Evolutionary conservation across 306 rosid species (phyloP), one percentile per base, ranked within the genome.

Genomic region (Luffa acutangula): DNA sequence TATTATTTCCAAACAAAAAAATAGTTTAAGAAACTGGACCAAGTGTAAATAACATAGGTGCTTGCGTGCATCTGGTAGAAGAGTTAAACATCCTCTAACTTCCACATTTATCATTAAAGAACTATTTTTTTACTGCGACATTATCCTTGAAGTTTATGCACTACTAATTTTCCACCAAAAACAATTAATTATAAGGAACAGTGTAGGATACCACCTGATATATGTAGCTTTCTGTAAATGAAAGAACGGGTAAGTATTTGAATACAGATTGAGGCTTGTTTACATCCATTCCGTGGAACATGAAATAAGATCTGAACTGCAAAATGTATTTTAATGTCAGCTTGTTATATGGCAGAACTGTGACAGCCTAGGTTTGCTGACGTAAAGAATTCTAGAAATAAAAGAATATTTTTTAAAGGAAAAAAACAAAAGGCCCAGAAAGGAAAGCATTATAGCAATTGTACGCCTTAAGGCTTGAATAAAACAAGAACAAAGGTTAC

Each of bases 281-380:
- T 31, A 85, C 88, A 80, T 92, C 93, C 95, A 94, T 84, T 56
- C 91, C 95, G 81, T 94, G 98, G 82, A 94, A 94, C 97, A 94
- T 91, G 79, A 92, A 92, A 85, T 94, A 94, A 73, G 98, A 94
- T 82, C 97, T 94, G 93, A 92, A 92, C 98, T 94, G 97, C 70
- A 86, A 81, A 59, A 77, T 66, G 48, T 14, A 65, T 11, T 12
- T 2, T 21, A 48, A 11, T 64, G 75, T 63, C 62, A 78, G 75
- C 64, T 18, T 65, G 53, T 25, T 33, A 52, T 11, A 34, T 6
- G 43, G 56, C 25, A 53, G 52, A 65, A 39, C 9, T 33, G 14
- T 11, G 51, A 36, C 48, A 79, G 79, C 58, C 25, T 73, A 73
- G 14, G 45, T 31, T 21, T 49, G 21, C 45, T 73, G 1, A 49